Evolutionary conservation across 805 yeast species (phyloP), one percentile per base, ranked within the genome.

Genomic region (Saturnispora diversa): DNA sequence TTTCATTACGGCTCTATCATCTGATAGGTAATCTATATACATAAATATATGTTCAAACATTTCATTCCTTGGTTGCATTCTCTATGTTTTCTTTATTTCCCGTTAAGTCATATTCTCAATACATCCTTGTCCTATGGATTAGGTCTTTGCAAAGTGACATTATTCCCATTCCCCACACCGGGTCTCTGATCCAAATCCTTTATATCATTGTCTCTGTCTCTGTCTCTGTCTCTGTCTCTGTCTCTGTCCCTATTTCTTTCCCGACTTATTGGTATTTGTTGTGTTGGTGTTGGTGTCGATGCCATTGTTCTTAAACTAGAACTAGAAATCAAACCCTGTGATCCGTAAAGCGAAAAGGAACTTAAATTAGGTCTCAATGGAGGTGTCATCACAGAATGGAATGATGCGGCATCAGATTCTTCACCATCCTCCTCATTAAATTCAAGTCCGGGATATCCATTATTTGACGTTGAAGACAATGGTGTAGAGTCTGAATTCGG

Each of bases 261-360:
- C 25, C 21, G 25, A 24, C 6, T 23, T 29, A n/a, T n/a, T n/a
- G n/a, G n/a, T n/a, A n/a, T n/a, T n/a, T n/a, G n/a, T n/a, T n/a
- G n/a, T 23, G 39, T 12, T 5, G 25, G 30, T 7, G 31, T 21
- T 23, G 24, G 12, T 10, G 33, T 19, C 11, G 39, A 23, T 20
- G 32, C n/a, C 20, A n/a, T 11, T 31, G 24, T 35, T 15, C 24
- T 17, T n/a, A 28, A 25, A n/a, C 35, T 38, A 12, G 35, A 21
- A 6, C 39, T 13, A 2, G 42, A 21, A 29, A 46, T 11, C 22
- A 46, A 32, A 8, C 40, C 37, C 19, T 46, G 49, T 2, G 49
- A 40, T 24, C 50, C 50, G 38, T 47, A 47, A 6, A 47, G 27
- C 6, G 44, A 44, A 21, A 47, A 47, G 11, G 41, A 44, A 13